Base-by-base conservation (phyloP, 345 rosid genomes). In the Balakata baccata region DNA sequence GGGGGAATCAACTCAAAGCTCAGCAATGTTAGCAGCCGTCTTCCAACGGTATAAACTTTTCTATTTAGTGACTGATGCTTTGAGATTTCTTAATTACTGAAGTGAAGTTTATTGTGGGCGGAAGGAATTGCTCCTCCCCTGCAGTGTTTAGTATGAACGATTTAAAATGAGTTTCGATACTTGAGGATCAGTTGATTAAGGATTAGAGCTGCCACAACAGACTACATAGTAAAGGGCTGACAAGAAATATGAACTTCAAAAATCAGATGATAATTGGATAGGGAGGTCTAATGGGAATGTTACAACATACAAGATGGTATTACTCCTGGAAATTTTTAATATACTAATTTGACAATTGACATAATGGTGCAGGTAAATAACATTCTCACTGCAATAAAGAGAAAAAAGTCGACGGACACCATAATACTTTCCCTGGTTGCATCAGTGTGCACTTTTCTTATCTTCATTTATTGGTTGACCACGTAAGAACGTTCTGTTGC, bases 1-100 rank as follows among this genome's bases (percentile, higher is more conserved):
- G 98, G 97, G 69, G 97, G 93, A 78, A 85, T 95, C 80, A 93
- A 92, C 82, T 95, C 90, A 81, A 95, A 95, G 92, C 85, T 95
- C 72, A 79, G 92, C 81, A 95, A 89, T 82, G 89, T 95, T 59
- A 77, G 92, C 89, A 89, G 97, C 85, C 97, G 92, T 77, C 91
- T 95, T 45, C 99, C 97, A 53, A 79, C 97, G 84, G 99, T 92
- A 84, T 73, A 65, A 53, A 50, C 63, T 20, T 56, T 4, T 59
- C 71, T 18, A 16, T 20, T 45, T 52, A 25, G 56, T 74, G 23
- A 20, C 23, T 14, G 7, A 64, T 38, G 39, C 67, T 70, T 73
- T 43, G 59, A 43, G 59, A 29, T 4, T 39, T 49, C 43, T 7
- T 74, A 5, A 14, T 56, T 52, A 22, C 38, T 43, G n/a, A 2